Percentiles rank a stretch among this genome's conserved stretches.
These are phyloP conservation scores for Aspergillus puulaauensis DNA, from an alignment of 2,329 filamentous ascomycete genomes.

Conservation along the genomic window DNA sequence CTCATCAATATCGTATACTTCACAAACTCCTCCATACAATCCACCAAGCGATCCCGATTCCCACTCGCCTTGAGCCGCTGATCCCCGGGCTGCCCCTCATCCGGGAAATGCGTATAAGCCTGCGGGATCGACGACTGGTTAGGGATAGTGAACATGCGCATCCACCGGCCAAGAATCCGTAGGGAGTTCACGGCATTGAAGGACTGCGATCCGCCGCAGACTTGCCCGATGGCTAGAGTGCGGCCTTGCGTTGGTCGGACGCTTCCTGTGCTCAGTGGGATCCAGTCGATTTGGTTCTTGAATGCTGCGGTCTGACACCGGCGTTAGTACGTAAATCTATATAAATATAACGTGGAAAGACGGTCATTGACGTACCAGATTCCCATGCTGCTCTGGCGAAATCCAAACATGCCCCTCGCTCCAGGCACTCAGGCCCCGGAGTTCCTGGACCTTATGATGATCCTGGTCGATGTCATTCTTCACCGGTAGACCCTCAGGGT, in stretches of 20 bases:
- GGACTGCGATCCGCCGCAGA: conserved; percentile 63
- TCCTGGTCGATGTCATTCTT: conserved; percentile 61
- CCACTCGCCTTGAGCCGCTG: conserved; percentile 55
- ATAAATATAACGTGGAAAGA: too few species aligned
- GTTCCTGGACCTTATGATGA: conserved; percentile 63
- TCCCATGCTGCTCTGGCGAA: conserved; percentile 67
- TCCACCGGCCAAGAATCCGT: conserved; percentile 67
- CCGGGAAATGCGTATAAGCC: conserved; percentile 63
- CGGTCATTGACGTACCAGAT: conserved; percentile 46
- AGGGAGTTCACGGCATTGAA: conserved; percentile 68
- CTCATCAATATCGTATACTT: conserved; percentile 68
- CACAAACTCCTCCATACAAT: conserved; percentile 70
- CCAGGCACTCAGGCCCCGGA: conserved; percentile 61
- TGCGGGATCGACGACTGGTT: conserved; percentile 65
- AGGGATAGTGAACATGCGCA: conserved; percentile 67
- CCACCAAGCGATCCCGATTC: conserved; percentile 61
- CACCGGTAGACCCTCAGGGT: conserved; percentile 60
- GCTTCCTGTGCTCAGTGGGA: conserved; percentile 60
- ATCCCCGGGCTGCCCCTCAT: conserved; percentile 46
- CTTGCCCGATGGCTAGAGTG: conserved; percentile 62
- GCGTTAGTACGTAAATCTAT: background rate
- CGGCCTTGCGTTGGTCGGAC: conserved; percentile 66
- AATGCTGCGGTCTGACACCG: conserved; percentile 58
- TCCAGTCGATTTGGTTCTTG: conserved; percentile 72
- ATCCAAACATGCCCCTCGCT: conserved; percentile 68